Evolutionary conservation across 495 filamentous ascomycete species (phyloP).

Genomic region (Jackrogersella multiformis): DNA sequence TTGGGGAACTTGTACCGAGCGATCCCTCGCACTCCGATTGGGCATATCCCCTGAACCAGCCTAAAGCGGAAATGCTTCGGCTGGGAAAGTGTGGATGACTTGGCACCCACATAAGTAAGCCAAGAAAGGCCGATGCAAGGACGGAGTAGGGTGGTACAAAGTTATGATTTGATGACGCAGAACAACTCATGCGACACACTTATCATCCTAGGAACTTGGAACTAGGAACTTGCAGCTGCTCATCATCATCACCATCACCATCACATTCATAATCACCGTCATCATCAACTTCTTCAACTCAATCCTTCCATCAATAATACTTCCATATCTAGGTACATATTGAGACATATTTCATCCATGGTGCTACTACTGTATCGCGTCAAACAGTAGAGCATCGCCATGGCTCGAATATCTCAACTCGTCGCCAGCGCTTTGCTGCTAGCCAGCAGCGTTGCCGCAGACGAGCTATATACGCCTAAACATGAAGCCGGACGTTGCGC

Average conservation of each 20-base stretch:
- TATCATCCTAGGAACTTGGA: not conserved
- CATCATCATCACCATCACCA: conserved; percentile 2
- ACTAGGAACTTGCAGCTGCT: conserved; percentile 13
- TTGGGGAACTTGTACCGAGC: conserved; percentile 2
- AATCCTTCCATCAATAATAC: conserved; percentile 5
- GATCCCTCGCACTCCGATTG: conserved; percentile 6
- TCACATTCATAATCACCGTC: not conserved
- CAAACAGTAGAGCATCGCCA: conserved; percentile 34
- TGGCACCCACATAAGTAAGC: conserved; percentile 13
- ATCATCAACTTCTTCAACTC: conserved; percentile 13
- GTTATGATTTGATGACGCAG: conserved; percentile 44
- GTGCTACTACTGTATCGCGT: conserved; percentile 16
- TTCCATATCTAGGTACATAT: not conserved
- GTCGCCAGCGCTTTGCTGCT: conserved; percentile 52
- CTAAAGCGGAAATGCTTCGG: conserved; percentile 12
- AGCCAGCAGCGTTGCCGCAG: conserved; percentile 44
- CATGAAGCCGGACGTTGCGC: conserved; percentile 93
- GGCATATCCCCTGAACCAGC: conserved; percentile 7
- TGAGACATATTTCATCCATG: conserved; percentile 19
- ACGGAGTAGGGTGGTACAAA: conserved; percentile 21
- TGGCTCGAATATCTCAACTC: conserved; percentile 47
- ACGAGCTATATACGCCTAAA: conserved; percentile 61
- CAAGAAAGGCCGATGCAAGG: conserved; percentile 30
- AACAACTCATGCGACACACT: conserved; percentile 34
- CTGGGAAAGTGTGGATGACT: conserved; percentile 13